Evolutionary conservation across 768 basidiomycete species (phyloP).

Genomic region (Lyophyllum semitale): DNA sequence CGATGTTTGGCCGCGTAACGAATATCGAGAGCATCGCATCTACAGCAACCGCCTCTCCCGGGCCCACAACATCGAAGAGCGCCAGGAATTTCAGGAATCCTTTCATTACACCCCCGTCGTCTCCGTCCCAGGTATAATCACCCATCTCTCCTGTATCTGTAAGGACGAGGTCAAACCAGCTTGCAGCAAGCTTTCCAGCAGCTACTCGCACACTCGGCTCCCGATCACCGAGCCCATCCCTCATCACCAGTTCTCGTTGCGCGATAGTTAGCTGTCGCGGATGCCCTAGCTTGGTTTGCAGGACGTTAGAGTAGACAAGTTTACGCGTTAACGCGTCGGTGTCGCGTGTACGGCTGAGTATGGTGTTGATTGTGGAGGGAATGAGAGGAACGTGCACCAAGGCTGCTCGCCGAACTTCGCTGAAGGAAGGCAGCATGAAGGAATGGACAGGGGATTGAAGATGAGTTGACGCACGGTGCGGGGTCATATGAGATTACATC

Average conservation of each 20-base stretch:
- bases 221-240: slow-evolving; percentile 86
- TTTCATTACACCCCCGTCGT: slow-evolving; percentile 49
- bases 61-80: slow-evolving; percentile 65
- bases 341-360: slow-evolving; percentile 85
- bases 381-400: slow-evolving; percentile 75
- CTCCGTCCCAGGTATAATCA: slow-evolving; percentile 36
- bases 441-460: not conserved
- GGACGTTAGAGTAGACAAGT: slow-evolving; percentile 69
- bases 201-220: slow-evolving; percentile 84
- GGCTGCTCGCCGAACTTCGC: slow-evolving; percentile 92
- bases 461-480: slow-evolving; percentile 51
- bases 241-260: slow-evolving; percentile 84
- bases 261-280: slow-evolving; percentile 73
- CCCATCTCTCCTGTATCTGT: slow-evolving; percentile 36
- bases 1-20: slow-evolving; percentile 66
- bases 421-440: slow-evolving; percentile 16
- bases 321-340: slow-evolving; percentile 79
- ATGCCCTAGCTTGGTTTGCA: slow-evolving; percentile 58
- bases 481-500: slow-evolving; percentile 74
- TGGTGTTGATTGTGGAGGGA: slow-evolving; percentile 56
- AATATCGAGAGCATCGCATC: slow-evolving; percentile 82
- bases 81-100: slow-evolving; percentile 45
- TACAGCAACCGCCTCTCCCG: slow-evolving; percentile 72
- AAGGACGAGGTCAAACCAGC: slow-evolving; percentile 76
- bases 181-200: slow-evolving; percentile 72